phyloP scores from a whole-genome alignment of 345 rosid genomes.

The Dovyalis caffra region DNA sequence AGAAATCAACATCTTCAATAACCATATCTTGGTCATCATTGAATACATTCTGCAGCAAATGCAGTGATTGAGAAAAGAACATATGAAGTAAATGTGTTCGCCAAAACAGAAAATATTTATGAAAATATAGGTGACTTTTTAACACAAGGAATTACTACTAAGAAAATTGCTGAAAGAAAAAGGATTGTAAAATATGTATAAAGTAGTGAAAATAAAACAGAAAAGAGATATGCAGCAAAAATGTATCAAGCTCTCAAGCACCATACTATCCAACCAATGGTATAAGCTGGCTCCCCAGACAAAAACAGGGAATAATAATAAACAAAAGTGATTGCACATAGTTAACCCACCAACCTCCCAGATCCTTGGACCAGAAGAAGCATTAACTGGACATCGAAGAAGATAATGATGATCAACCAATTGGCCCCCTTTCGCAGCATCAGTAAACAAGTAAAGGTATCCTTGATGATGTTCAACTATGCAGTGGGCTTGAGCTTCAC shows the following conservation, averaged over 20 bases:
- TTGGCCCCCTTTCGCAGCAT: slow-evolving; percentile 66
- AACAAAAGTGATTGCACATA: background rate
- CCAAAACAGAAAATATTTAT: background rate
- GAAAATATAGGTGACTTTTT: slow-evolving; percentile 1
- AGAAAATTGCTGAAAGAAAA: slow-evolving; percentile 4
- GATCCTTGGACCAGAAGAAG: slow-evolving; percentile 46
- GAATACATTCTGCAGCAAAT: slow-evolving; percentile 55
- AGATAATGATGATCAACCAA: slow-evolving; percentile 72
- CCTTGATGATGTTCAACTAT: slow-evolving; percentile 90
- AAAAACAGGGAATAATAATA: background rate
- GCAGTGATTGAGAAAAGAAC: slow-evolving; percentile 7
- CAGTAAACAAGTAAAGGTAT: slow-evolving; percentile 75
- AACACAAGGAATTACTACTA: background rate
- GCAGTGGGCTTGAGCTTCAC: slow-evolving; percentile 78
- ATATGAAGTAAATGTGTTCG: background rate
- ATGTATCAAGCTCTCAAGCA: background rate
- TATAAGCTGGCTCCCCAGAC: background rate
- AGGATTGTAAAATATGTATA: too few relatives aligned
- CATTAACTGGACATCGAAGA: slow-evolving; percentile 53
- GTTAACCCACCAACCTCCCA: slow-evolving; percentile 71
- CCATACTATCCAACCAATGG: background rate
- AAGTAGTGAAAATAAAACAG: background rate
- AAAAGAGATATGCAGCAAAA: background rate
- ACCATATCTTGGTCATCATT: slow-evolving; percentile 45
- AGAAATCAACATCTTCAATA: slow-evolving; percentile 89